Percentiles rank a stretch among this genome's conserved stretches.
phyloP scores from a whole-genome alignment of 345 rosid genomes.

The Hypericum androsaemum region DNA sequence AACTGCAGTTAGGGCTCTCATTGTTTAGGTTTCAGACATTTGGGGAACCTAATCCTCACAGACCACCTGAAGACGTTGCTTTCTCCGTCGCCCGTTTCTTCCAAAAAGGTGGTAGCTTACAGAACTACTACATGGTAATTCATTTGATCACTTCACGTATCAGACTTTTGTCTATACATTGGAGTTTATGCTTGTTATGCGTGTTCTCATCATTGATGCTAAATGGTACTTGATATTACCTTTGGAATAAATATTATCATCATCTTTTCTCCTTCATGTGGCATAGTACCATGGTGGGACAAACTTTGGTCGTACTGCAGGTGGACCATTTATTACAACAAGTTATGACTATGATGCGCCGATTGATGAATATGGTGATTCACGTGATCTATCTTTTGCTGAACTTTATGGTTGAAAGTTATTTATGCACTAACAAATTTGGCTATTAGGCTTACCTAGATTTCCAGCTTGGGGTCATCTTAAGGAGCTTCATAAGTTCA shows the following conservation, averaged over 20 bases:
- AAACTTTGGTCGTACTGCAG: constrained; percentile 89
- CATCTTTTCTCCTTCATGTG: constrained; percentile 1
- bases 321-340: constrained; percentile 91
- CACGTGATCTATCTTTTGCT: not conserved
- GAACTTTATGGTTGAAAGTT: not conserved
- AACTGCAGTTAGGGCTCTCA: not conserved
- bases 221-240: not conserved
- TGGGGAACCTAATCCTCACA: constrained; percentile 83
- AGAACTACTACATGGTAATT: constrained; percentile 86
- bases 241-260: not conserved
- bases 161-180: not conserved
- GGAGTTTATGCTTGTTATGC: not conserved
- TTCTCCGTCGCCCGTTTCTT: constrained; percentile 83
- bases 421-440: not conserved
- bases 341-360: constrained; percentile 99
- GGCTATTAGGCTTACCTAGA: constrained; percentile 61
- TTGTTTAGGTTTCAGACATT: constrained; percentile 73
- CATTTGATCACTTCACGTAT: not conserved
- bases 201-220: not conserved
- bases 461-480: constrained; percentile 97
- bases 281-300: constrained; percentile 95
- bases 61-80: constrained; percentile 85
- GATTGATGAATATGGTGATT: constrained; percentile 90
- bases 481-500: constrained; percentile 69
- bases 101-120: constrained; percentile 82